Evolutionary conservation across 2,329 filamentous ascomycete genomes (phyloP).

Genomic region (Macroventuria anomochaeta): DNA sequence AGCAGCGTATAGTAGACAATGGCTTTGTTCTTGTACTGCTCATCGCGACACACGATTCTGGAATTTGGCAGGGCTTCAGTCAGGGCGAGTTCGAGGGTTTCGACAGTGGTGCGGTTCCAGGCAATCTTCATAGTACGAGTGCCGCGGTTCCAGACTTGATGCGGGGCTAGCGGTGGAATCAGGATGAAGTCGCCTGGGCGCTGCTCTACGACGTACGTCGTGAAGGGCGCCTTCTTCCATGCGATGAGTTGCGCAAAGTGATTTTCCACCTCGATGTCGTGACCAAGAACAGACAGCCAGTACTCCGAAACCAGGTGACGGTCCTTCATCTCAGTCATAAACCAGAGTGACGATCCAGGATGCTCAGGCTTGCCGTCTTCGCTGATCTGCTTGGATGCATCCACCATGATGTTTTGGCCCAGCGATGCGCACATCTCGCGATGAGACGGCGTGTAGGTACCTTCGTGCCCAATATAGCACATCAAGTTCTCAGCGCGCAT

Average conservation of each 20-base stretch:
- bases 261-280: constrained; percentile 95
- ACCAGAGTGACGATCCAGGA: constrained; percentile 92
- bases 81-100: constrained; percentile 86
- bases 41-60: constrained; percentile 90
- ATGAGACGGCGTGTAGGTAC: constrained; percentile 93
- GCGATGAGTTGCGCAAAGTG: constrained; percentile 96
- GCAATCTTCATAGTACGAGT: constrained; percentile 97
- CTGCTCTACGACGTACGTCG: constrained; percentile 91
- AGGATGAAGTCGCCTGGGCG: constrained; percentile 89
- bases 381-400: constrained; percentile 71
- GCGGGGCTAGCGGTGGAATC: constrained; percentile 88
- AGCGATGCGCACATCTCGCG: constrained; percentile 97
- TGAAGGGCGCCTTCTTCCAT: constrained; percentile 94
- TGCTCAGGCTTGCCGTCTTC: constrained; percentile 74
- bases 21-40: constrained; percentile 98
- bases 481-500: constrained; percentile 97
- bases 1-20: constrained; percentile 87
- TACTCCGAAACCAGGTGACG: constrained; percentile 90
- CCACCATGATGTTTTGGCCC: constrained; percentile 98
- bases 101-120: constrained; percentile 94
- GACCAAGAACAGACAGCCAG: constrained; percentile 88
- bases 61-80: constrained; percentile 88
- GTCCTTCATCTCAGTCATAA: constrained; percentile 97
- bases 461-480: constrained; percentile 98
- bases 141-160: constrained; percentile 98